Evolutionary conservation across 306 rosid genomes (phyloP).

Genomic region (Castanospermum australe): DNA sequence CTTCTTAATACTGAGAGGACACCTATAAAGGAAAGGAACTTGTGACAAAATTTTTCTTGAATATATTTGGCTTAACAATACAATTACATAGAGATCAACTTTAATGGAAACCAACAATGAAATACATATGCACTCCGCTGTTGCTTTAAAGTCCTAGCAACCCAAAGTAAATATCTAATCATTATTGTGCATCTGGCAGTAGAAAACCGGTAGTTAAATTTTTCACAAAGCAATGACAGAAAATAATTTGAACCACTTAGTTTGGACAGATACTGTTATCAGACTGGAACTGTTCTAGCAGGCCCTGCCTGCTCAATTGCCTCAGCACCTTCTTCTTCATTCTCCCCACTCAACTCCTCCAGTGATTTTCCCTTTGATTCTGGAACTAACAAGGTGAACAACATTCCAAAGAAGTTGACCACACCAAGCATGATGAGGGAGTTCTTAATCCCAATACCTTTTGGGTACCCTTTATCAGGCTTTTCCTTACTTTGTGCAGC

Average conservation of each 20-base stretch:
- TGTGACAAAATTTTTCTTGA: not conserved
- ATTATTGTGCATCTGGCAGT: not conserved
- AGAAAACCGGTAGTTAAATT: not conserved
- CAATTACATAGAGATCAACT: not conserved
- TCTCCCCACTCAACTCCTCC: slow-evolving; percentile 86
- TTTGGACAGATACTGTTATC: not conserved
- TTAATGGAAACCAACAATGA: not conserved
- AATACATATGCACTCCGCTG: not conserved
- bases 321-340: slow-evolving; percentile 35
- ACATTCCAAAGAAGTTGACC: slow-evolving; percentile 61
- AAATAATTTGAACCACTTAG: not conserved
- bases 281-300: slow-evolving; percentile 51
- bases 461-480: slow-evolving; percentile 65
- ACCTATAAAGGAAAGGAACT: not conserved
- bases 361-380: slow-evolving; percentile 86
- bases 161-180: slow-evolving; percentile 12
- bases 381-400: slow-evolving; percentile 74
- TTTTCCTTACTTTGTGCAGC: slow-evolving; percentile 59
- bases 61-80: not conserved
- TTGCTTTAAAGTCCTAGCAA: not conserved
- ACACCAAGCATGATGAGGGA: slow-evolving; percentile 70
- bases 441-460: slow-evolving; percentile 79
- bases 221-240: not conserved
- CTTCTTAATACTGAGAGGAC: not conserved
- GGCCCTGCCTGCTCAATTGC: not conserved